These are phyloP conservation scores for Cercospora sp. DNA, from an alignment of 2,329 filamentous ascomycete species.

Conservation along the genomic window DNA sequence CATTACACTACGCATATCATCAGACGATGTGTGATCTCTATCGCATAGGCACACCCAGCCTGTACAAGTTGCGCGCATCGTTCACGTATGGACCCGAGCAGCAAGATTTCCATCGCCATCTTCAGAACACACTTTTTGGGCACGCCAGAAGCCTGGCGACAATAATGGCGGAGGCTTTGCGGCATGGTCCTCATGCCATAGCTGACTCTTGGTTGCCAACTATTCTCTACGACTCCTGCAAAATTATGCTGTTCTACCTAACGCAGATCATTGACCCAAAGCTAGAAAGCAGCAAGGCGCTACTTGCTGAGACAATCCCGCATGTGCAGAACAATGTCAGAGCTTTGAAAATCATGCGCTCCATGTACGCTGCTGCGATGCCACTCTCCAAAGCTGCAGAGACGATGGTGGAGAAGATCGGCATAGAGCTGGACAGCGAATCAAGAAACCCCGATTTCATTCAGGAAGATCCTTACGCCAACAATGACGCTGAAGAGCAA, in stretches of 20 bases:
- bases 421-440: slow-evolving; percentile 25
- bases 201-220: slow-evolving; percentile 31
- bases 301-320: slow-evolving; percentile 29
- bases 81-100: slow-evolving; percentile 30
- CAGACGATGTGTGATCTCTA: slow-evolving; percentile 34
- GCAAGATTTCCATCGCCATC: slow-evolving; percentile 24
- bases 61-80: slow-evolving; percentile 30
- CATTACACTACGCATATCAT: slow-evolving; percentile 31
- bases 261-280: slow-evolving; percentile 30
- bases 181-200: slow-evolving; percentile 30
- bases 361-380: slow-evolving; percentile 30
- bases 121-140: slow-evolving; percentile 29
- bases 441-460: slow-evolving; percentile 25
- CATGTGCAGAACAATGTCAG: slow-evolving; percentile 31
- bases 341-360: slow-evolving; percentile 30
- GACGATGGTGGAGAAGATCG: slow-evolving; percentile 31
- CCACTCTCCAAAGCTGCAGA: slow-evolving; percentile 29
- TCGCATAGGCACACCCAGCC: slow-evolving; percentile 23
- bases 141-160: slow-evolving; percentile 30
- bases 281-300: slow-evolving; percentile 23
- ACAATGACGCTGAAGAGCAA: slow-evolving; percentile 25
- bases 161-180: slow-evolving; percentile 30
- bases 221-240: slow-evolving; percentile 32
- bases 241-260: slow-evolving; percentile 32
- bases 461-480: slow-evolving; percentile 30